phyloP scores from a whole-genome alignment of 2,329 filamentous ascomycete genomes.

The Cercospora sp. region DNA sequence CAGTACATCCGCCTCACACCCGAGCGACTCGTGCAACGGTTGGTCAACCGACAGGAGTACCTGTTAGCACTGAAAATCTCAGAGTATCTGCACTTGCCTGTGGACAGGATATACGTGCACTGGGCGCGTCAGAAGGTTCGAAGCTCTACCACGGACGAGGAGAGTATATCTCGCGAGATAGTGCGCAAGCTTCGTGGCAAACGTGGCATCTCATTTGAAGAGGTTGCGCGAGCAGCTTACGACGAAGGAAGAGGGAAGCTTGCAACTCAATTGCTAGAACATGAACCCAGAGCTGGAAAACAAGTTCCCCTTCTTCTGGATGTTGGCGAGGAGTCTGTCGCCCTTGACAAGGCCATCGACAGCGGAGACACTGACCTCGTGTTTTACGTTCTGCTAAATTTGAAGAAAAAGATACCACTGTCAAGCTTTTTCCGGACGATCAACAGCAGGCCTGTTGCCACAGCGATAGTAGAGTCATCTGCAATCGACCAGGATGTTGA shows the following conservation, averaged over 20 bases:
- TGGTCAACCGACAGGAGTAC: conserved; percentile 89
- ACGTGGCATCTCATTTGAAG: conserved; percentile 90
- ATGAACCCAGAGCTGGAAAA: conserved; percentile 91
- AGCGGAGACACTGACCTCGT: conserved; percentile 92
- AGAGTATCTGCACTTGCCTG: conserved; percentile 79
- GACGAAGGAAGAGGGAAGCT: conserved; percentile 88
- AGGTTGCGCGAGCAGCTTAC: conserved; percentile 88
- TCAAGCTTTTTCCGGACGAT: conserved; percentile 91
- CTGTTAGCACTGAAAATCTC: conserved; percentile 85
- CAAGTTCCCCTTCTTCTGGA: conserved; percentile 89
- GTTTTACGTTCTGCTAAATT: conserved; percentile 80
- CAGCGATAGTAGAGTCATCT: conserved; percentile 82
- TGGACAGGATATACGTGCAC: conserved; percentile 89
- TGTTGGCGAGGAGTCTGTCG: conserved; percentile 95
- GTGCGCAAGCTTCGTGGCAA: conserved; percentile 85
- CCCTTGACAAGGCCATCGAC: conserved; percentile 93
- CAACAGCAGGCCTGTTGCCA: conserved; percentile 80
- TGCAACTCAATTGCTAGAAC: conserved; percentile 86
- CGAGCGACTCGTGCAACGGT: conserved; percentile 78
- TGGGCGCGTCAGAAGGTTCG: conserved; percentile 97
- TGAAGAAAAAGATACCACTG: conserved; percentile 87
- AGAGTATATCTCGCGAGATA: conserved; percentile 80
- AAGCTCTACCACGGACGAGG: conserved; percentile 79
- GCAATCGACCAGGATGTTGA: conserved; percentile 76
- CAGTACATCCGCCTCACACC: conserved; percentile 90